A percentile compares a stretch with the other conserved stretches of the same genome.
phyloP scores from a whole-genome alignment of 805 yeast genomes.

The Soucietia sequanensis region DNA sequence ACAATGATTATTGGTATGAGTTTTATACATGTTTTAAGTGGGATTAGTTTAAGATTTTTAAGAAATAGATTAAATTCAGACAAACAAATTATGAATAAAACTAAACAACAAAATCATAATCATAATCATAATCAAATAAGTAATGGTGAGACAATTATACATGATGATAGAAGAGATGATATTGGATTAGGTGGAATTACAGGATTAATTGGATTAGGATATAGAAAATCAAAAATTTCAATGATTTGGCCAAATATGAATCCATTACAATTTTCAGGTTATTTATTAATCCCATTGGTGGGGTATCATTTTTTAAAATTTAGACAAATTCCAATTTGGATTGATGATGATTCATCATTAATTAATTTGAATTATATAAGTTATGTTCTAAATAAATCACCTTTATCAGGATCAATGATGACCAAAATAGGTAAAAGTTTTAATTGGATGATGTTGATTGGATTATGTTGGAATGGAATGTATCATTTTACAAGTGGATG shows the following conservation, averaged over 20 bases:
- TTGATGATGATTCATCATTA: slow-evolving; percentile 65
- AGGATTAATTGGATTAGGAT: slow-evolving; percentile 55
- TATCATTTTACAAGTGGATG: slow-evolving; percentile 60
- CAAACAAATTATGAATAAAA: slow-evolving; percentile 5
- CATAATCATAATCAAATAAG: slow-evolving; percentile 1
- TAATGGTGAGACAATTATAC: slow-evolving; percentile 20
- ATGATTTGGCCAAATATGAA: slow-evolving; percentile 45
- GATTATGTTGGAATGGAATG: slow-evolving; percentile 35
- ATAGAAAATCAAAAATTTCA: slow-evolving; percentile 45
- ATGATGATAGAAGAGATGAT: slow-evolving; percentile 38
- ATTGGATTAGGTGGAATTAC: slow-evolving; percentile 63
- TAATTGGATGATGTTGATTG: slow-evolving; percentile 28
- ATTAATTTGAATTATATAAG: slow-evolving; percentile 53
- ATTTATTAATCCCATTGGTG: slow-evolving; percentile 45
- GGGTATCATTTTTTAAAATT: slow-evolving; percentile 46
- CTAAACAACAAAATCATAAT: slow-evolving; percentile 8
- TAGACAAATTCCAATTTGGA: slow-evolving; percentile 48
- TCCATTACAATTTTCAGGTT: slow-evolving; percentile 63
- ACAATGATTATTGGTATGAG: slow-evolving; percentile 47
- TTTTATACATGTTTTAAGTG: slow-evolving; percentile 51
- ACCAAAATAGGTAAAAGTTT: slow-evolving; percentile 20
- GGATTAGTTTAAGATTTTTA: slow-evolving; percentile 44
- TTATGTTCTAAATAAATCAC: slow-evolving; percentile 23
- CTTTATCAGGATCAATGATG: too few species aligned
- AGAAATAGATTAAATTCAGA: slow-evolving; percentile 19